phyloP scores from a whole-genome alignment of 495 filamentous ascomycete species.

The Tuber aestivum region DNA sequence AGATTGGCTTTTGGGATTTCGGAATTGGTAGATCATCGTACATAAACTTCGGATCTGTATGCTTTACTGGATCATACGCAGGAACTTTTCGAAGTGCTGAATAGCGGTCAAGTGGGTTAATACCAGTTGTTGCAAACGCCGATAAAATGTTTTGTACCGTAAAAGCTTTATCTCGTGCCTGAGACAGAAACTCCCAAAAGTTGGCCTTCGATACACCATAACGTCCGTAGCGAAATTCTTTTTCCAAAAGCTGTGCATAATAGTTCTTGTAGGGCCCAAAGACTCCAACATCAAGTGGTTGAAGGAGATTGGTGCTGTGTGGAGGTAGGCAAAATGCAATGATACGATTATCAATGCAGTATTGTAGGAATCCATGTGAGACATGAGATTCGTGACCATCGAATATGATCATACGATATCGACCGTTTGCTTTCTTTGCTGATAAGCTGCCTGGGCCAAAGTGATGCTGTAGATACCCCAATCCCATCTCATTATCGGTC shows the following conservation, averaged over 20 bases:
- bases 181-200: slow-evolving; percentile 3
- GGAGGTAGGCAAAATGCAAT: slow-evolving; percentile 9
- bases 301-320: slow-evolving; percentile 5
- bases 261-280: slow-evolving; percentile 9
- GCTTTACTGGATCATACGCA: slow-evolving; percentile 1
- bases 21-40: slow-evolving; percentile 2
- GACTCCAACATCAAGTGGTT: slow-evolving; percentile 4
- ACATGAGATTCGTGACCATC: slow-evolving; percentile 4
- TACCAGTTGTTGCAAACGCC: slow-evolving; percentile 3
- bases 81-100: slow-evolving; percentile 4
- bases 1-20: no score
- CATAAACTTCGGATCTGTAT: background rate
- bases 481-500: background rate
- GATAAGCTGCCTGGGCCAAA: background rate
- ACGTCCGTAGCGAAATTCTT: no score
- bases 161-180: background rate
- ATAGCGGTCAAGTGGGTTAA: slow-evolving; percentile 4
- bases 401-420: background rate
- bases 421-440: background rate
- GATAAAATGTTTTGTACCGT: slow-evolving; percentile 3
- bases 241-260: slow-evolving; percentile 13
- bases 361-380: background rate
- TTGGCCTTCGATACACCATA: no score
- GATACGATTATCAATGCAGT: slow-evolving; percentile 3
- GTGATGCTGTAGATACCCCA: slow-evolving; percentile 8